Percentiles rank a stretch among this genome's conserved stretches.
phyloP scores from a whole-genome alignment of 495 filamentous ascomycete species.

The Xylaria scruposa region DNA sequence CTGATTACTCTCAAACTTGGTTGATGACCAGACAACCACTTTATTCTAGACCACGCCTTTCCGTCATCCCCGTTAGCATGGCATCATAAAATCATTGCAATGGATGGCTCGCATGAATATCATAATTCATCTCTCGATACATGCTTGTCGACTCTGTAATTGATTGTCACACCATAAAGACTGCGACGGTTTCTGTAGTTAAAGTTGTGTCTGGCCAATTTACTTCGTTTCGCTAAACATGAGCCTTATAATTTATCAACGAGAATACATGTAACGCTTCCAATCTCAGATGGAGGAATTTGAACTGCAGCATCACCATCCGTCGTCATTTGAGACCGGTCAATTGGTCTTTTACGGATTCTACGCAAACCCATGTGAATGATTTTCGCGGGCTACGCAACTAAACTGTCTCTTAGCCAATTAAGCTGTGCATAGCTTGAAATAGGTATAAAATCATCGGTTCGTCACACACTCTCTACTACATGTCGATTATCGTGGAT shows the following conservation, averaged over 20 bases:
- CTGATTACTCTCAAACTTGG: constrained; percentile 1
- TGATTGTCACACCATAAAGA: not conserved
- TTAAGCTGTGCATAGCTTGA: not conserved
- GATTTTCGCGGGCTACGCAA: not conserved
- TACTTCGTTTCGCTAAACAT: not conserved
- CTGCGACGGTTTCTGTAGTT: not conserved
- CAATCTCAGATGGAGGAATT: not conserved
- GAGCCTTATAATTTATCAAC: too few species aligned
- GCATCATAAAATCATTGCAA: not conserved
- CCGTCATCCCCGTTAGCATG: not conserved
- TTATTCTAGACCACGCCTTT: constrained; percentile 3
- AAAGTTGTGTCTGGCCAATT: not conserved
- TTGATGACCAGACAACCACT: constrained; percentile 11
- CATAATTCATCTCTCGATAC: not conserved
- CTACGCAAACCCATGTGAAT: not conserved
- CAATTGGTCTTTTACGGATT: not conserved
- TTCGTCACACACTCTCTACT: not conserved
- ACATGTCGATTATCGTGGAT: not conserved
- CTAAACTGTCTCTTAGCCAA: not conserved
- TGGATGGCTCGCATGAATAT: not conserved
- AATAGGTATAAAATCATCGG: not conserved
- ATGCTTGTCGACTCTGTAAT: not conserved
- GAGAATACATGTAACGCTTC: not conserved
- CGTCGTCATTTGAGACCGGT: not conserved
- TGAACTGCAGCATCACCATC: not conserved